These are phyloP conservation scores for Pichia sp. DNA, from an alignment of 1,139 yeast species.

Conservation along the genomic window DNA sequence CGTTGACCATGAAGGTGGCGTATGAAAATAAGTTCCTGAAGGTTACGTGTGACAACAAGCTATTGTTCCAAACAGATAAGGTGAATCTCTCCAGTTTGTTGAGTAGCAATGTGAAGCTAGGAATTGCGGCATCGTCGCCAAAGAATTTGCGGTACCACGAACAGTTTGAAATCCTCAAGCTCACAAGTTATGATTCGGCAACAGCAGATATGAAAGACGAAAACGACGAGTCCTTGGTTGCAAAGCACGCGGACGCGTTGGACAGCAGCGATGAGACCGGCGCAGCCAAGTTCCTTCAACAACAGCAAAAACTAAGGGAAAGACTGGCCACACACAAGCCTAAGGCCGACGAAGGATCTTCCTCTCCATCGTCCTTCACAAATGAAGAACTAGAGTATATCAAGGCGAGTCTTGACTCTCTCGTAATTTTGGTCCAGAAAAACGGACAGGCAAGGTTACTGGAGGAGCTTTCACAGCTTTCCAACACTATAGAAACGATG, in stretches of 20 bases:
- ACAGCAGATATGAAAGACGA: constrained; percentile 40
- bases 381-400: constrained; percentile 2
- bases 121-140: constrained; percentile 45
- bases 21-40: constrained; percentile 51
- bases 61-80: constrained; percentile 62
- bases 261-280: constrained; percentile 8
- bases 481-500: constrained; percentile 21
- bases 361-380: neutral
- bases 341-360: neutral
- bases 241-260: constrained; percentile 20
- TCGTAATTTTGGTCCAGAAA: neutral
- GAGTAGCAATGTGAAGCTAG: constrained; percentile 39
- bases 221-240: constrained; percentile 23
- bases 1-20: constrained; percentile 60
- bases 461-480: constrained; percentile 22
- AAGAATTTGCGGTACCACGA: constrained; percentile 40
- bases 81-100: constrained; percentile 38
- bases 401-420: constrained; percentile 1
- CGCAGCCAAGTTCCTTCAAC: constrained; percentile 1
- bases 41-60: constrained; percentile 63
- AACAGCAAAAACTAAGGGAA: constrained; percentile 19
- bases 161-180: constrained; percentile 54
- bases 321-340: neutral
- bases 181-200: constrained; percentile 50
- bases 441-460: constrained; percentile 14